These are phyloP conservation scores for Cupressus sempervirens DNA, from an alignment of 75 land plant genomes.

Conservation along the genomic window DNA sequence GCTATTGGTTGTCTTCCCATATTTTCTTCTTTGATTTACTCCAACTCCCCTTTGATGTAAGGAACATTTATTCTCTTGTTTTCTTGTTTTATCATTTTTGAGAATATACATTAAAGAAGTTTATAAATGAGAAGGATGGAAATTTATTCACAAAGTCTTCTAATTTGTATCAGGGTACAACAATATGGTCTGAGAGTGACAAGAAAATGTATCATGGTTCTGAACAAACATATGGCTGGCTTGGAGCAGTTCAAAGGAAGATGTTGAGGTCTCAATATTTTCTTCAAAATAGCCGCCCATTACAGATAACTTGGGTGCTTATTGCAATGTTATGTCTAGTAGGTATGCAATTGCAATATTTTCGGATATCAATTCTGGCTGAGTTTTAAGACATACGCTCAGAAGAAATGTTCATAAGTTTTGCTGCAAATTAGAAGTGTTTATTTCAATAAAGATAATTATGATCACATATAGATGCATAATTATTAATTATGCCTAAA, in stretches of 20 bases:
- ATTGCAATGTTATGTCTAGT: conserved; percentile 16
- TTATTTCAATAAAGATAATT: background rate
- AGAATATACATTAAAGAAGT: background rate
- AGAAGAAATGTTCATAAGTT: background rate
- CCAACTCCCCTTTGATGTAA: background rate
- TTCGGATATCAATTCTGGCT: background rate
- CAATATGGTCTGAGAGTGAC: background rate
- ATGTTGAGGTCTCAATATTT: conserved; percentile 11
- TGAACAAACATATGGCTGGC: conserved; percentile 8
- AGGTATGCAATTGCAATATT: conserved; percentile 16
- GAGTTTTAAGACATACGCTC: background rate
- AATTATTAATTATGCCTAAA: background rate
- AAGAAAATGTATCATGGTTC: background rate
- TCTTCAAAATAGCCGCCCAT: conserved; percentile 17
- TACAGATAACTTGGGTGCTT: conserved; percentile 21
- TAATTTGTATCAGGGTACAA: background rate
- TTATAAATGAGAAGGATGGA: background rate
- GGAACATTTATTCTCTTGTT: background rate
- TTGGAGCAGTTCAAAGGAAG: conserved; percentile 14
- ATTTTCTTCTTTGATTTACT: background rate
- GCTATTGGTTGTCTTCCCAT: background rate
- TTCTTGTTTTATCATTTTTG: background rate
- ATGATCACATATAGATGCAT: background rate
- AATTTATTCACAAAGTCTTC: background rate
- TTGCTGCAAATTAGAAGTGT: too few relatives aligned